Percentiles rank a stretch among this genome's conserved stretches.
phyloP scores from a whole-genome alignment of 2,329 filamentous ascomycete species.

The Monascus ruber region DNA sequence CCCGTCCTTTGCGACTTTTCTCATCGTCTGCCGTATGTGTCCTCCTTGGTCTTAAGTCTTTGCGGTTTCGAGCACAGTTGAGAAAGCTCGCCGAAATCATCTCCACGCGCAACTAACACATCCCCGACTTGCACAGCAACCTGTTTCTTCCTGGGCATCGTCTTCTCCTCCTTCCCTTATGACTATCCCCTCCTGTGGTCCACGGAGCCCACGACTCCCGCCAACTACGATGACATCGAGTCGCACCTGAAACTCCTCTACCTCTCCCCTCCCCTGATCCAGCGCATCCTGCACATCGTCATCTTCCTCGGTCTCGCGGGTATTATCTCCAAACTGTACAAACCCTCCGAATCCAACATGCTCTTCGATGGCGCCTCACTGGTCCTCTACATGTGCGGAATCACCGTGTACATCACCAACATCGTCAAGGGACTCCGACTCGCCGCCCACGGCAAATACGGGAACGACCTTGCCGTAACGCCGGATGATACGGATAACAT shows the following conservation, averaged over 20 bases:
- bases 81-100: conserved; percentile 2
- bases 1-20: conserved; percentile 82
- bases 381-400: conserved; percentile 68
- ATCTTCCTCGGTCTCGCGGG: conserved; percentile 79
- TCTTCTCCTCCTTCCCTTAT: conserved; percentile 94
- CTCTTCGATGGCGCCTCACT: conserved; percentile 73
- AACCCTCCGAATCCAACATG: conserved; percentile 84
- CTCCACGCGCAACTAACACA: conserved; percentile 5
- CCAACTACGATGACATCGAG: conserved; percentile 78
- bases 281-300: conserved; percentile 86
- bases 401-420: conserved; percentile 89
- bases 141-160: conserved; percentile 95
- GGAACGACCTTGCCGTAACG: conserved; percentile 29
- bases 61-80: no score
- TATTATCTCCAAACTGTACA: conserved; percentile 90
- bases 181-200: conserved; percentile 45
- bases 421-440: conserved; percentile 89
- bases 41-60: conserved; percentile 2
- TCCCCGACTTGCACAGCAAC: conserved; percentile 47
- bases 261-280: conserved; percentile 81
- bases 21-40: conserved; percentile 84
- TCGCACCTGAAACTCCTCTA: conserved; percentile 84
- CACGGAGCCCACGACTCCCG: conserved; percentile 25
- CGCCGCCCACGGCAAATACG: conserved; percentile 62
- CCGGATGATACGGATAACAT: conserved; percentile 50